These are phyloP conservation scores for Fallopia convolvulus DNA, from an alignment of 148 eudicot genomes.

Conservation along the genomic window DNA sequence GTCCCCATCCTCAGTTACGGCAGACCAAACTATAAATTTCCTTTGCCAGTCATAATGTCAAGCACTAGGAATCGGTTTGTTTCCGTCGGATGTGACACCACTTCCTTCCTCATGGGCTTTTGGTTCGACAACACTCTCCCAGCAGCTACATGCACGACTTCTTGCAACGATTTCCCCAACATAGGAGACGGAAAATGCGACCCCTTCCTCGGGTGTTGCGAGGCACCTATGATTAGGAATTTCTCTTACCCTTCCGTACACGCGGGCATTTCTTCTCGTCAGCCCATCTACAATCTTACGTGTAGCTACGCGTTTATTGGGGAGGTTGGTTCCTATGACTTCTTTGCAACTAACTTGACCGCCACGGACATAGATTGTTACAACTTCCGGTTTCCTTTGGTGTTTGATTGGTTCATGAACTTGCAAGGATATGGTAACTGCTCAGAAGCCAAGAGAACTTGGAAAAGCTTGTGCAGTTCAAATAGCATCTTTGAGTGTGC, in stretches of 20 bases:
- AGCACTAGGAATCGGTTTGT: not conserved
- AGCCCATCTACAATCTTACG: no score
- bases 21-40: no score
- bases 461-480: not conserved
- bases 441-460: not conserved
- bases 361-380: not conserved
- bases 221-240: not conserved
- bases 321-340: no score
- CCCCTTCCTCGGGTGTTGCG: not conserved
- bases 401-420: not conserved
- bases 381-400: not conserved
- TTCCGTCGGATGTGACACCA: not conserved
- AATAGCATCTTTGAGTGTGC: not conserved
- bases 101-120: no score
- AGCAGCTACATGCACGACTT: not conserved
- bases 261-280: no score
- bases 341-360: not conserved
- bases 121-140: no score
- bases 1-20: not conserved
- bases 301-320: no score
- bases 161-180: not conserved
- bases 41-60: not conserved
- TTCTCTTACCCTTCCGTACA: no score
- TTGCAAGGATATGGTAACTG: not conserved
- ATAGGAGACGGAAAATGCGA: not conserved